Evolutionary conservation across 2,329 filamentous ascomycete genomes (phyloP).

Genomic region (Albifimbria verrucaria): DNA sequence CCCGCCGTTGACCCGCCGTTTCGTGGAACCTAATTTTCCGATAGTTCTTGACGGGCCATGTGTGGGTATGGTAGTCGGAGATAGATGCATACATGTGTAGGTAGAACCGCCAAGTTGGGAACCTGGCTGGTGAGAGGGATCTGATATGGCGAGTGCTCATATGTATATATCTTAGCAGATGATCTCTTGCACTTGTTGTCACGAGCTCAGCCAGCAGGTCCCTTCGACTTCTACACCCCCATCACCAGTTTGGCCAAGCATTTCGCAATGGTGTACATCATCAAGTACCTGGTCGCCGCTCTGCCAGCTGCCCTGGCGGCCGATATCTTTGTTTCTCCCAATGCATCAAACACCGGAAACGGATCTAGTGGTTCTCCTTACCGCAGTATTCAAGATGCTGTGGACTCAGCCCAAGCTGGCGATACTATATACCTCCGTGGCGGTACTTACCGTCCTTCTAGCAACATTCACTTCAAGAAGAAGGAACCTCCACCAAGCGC

Average conservation of each 20-base stretch:
- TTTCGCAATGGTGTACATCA: neutral
- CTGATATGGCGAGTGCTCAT: neutral
- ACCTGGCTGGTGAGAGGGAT: neutral
- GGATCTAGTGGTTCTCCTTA: neutral
- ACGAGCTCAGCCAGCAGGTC: neutral
- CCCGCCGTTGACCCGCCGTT: neutral
- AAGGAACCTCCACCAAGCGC: neutral
- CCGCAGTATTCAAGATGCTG: neutral
- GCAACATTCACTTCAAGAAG: constrained; percentile 1
- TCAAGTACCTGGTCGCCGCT: neutral
- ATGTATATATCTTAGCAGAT: neutral
- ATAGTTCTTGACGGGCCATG: neutral
- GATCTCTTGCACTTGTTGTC: neutral
- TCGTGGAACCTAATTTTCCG: neutral
- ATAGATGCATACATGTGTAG: neutral
- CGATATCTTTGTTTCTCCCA: neutral
- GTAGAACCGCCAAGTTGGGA: neutral
- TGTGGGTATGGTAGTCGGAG: neutral
- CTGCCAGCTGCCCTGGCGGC: neutral
- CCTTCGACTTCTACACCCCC: neutral
- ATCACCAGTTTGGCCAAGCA: neutral
- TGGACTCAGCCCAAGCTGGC: neutral
- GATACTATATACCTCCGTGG: neutral
- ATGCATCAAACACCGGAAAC: neutral
- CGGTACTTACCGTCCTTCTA: neutral